Evolutionary conservation across 371 early-diverging fungal genomes (phyloP).

Genomic region (Choanephora cucurbitarum): DNA sequence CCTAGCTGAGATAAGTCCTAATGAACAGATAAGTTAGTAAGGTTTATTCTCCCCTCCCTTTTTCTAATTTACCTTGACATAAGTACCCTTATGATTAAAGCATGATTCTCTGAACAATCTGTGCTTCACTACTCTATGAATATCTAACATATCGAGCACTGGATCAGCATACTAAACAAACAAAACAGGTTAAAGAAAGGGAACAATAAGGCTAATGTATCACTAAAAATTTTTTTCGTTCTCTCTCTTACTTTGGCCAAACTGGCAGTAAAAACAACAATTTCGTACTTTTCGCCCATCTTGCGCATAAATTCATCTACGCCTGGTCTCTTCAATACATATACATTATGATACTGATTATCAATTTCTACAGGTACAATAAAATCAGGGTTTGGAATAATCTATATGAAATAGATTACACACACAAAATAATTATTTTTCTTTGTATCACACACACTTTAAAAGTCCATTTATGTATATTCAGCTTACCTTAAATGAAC

Average conservation of each 20-base stretch:
- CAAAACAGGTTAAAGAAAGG: not conserved
- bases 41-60: not conserved
- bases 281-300: slow-evolving; percentile 88
- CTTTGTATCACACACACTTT: not conserved
- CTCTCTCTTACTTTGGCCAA: slow-evolving; percentile 77
- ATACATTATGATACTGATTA: slow-evolving; percentile 88
- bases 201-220: not conserved
- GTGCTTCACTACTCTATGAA: slow-evolving; percentile 80
- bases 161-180: slow-evolving; percentile 91
- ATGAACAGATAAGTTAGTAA: slow-evolving; percentile 4
- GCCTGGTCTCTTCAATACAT: slow-evolving; percentile 94
- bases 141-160: slow-evolving; percentile 92
- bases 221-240: no score
- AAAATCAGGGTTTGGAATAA: slow-evolving; percentile 82
- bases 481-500: slow-evolving; percentile 56
- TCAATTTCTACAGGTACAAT: slow-evolving; percentile 92
- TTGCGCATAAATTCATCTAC: slow-evolving; percentile 90
- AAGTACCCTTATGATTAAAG: slow-evolving; percentile 91
- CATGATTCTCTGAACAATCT: slow-evolving; percentile 97
- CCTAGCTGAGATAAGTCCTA: slow-evolving; percentile 86
- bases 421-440: no score
- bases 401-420: slow-evolving; percentile 31
- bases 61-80: slow-evolving; percentile 87
- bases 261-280: slow-evolving; percentile 96
- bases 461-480: slow-evolving; percentile 7